Base-by-base conservation (phyloP, 805 yeast genomes). In the Spathaspora sp. region DNA sequence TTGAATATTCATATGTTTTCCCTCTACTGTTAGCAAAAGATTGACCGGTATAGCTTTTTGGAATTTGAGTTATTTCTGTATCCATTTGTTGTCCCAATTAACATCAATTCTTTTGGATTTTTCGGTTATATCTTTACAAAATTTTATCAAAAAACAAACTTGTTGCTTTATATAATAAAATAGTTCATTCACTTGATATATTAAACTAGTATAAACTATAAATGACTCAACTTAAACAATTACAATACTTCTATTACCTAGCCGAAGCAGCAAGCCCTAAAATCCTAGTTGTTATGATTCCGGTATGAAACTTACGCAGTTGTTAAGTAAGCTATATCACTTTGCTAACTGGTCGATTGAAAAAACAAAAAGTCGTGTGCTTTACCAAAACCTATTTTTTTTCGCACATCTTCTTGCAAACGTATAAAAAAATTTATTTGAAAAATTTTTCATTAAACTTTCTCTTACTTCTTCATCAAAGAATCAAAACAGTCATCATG, bases 401-500 rank as follows among this genome's bases (percentile, higher is more conserved):
- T n/a, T 35, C 40, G 2, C 18, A 8, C 40, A 35, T 35, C 40
- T 35, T 14, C 18, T 11, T 3, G 5, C 5, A 42, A 42, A 17
- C 3, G n/a, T 20, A 43, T 12, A 18, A 20, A 42, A 49, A 52
- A 55, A 53, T 20, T 51, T 49, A 51, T 50, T 43, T 48, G 52
- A 42, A 47, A 46, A 68, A 61, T 53, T 59, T 65, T 63, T 60
- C 56, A 52, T 47, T 35, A 42, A 44, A 28, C 48, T 47, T 52
- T 47, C 47, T 20, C 11, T 23, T 23, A 47, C 49, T 52, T 28
- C 44, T n/a, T 48, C 16, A 14, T 42, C 46, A 52, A 53, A 54
- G 52, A 55, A 51, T 55, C 61, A 67, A 72, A 75, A 68, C 76
- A 75, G 70, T 79, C 85, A 88, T 82, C 77, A 93, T 93, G 99